Base-by-base conservation (phyloP, 441 rosid species). In the Macaranga tanarius region DNA sequence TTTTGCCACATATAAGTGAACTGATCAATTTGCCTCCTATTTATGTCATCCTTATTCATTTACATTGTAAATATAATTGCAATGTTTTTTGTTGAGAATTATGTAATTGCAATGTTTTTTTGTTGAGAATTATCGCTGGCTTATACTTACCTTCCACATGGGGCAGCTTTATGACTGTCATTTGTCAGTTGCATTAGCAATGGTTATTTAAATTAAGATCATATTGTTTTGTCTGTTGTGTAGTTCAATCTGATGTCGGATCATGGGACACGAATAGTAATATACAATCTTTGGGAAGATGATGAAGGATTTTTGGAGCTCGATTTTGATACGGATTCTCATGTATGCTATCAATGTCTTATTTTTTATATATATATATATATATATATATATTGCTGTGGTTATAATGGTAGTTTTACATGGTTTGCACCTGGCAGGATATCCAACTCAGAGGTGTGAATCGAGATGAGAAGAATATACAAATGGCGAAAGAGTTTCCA, bases 251-350 rank as follows among this genome's bases (percentile, higher is more conserved):
- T 80, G 67, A 84, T 94, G 92, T 80, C 80, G 72, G 86, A 85
- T 74, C 91, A 84, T 63, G 98, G 98, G 60, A 90, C 98, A 51
- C 87, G 85, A 44, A 84, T 94, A 80, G 82, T 92, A 67, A 88
- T 94, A 69, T 94, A 92, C 83, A 90, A 94, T 76, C 97, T 94
- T 58, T 94, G 98, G 98, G 97, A 92, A 83, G 93, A 94, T 84
- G 97, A 94, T 56, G 73, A 86, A 88, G 96, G 95, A 70, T 74
- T 80, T 62, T 79, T 84, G 76, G 98, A 94, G 77, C 95, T 94
- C 55, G 98, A 92, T 83, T 92, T 94, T 81, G 90, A 84, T 64
- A 70, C 86, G 47, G 93, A 94, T 79, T 82, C 79, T 48, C 79
- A 83, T 71, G 99, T 95, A 77, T 55, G 87, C 69, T 28, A 66